phyloP scores from a whole-genome alignment of 78 protist genomes.

The Emiliania huxleyi region DNA sequence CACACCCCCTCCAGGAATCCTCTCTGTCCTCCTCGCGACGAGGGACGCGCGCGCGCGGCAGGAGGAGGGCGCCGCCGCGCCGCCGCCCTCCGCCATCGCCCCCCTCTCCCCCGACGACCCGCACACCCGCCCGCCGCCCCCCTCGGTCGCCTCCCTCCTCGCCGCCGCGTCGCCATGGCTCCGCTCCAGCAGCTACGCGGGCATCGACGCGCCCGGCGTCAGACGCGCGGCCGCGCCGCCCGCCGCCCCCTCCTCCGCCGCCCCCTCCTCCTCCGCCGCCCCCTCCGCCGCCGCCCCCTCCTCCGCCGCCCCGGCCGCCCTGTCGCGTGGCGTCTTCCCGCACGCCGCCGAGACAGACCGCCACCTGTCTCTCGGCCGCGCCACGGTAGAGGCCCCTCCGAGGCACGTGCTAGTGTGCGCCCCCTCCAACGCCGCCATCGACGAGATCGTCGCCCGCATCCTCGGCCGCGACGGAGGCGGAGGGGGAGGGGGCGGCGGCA shows the following conservation, averaged over 20 bases:
- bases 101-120: background rate
- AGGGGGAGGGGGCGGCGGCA: background rate
- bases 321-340: background rate
- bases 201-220: too few relatives aligned
- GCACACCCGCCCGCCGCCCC: background rate
- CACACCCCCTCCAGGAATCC: too few relatives aligned
- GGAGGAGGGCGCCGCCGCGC: background rate
- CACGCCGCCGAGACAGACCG: background rate
- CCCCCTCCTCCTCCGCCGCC: too few relatives aligned
- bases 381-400: background rate
- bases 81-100: background rate
- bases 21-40: background rate
- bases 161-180: background rate
- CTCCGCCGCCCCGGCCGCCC: background rate
- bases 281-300: background rate
- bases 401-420: slow-evolving; percentile 40
- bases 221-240: too few relatives aligned
- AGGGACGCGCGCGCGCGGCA: background rate
- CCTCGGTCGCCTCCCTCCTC: background rate
- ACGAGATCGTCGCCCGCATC: slow-evolving; percentile 8
- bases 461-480: background rate
- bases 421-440: slow-evolving; percentile 46
- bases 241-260: too few relatives aligned
- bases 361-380: background rate
- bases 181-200: too few relatives aligned